Base-by-base conservation (phyloP, 345 rosid species). In the Syzygium aqueum region DNA sequence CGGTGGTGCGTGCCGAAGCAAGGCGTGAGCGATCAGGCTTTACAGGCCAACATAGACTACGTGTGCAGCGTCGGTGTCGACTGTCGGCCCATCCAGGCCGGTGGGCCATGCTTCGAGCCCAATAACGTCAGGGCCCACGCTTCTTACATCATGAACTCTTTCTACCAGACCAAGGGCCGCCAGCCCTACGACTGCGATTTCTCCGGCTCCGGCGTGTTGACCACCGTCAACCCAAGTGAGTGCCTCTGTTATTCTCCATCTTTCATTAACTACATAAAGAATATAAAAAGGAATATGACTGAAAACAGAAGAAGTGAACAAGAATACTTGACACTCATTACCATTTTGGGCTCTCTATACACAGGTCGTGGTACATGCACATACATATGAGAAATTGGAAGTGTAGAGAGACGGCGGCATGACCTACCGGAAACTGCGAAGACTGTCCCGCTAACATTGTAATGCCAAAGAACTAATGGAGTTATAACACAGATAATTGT, bases 1-100 rank as follows among this genome's bases (percentile, higher is more conserved):
- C 93, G 85, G 89, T 94, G 92, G 91, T 96, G 99, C 50, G 94
- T 95, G 43, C 93, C 98, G 1, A 94, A 88, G 89, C 59, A 84
- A 1, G 91, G 84, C 15, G 94, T 87, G 0, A 91, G 90, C 17
- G 91, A 93, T 51, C 88, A 89, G 51, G 88, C 90, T 5, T 86
- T 94, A 59, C 96, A 96, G 91, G 89, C 88, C 37, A 96, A 93
- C 88, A 86, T 96, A 85, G 92, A 96, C 77, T 94, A 93, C 78
- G 95, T 88, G 7, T 97, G 99, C 90, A 91, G 92, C 54, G 88
- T 92, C 27, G 99, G 98, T 5, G 85, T 94, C 82, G 93, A 97
- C 57, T 97, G 99, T 87, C 89, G 65, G 73, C 96, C 97, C 6
- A 92, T 97, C 51, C 96, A 96, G 92, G 90, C 95, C 4, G 96